Percentiles rank a stretch among this genome's conserved stretches.
These are phyloP conservation scores for Sugiyamaella floridensis DNA, from an alignment of 805 yeast genomes.

Conservation along the genomic window DNA sequence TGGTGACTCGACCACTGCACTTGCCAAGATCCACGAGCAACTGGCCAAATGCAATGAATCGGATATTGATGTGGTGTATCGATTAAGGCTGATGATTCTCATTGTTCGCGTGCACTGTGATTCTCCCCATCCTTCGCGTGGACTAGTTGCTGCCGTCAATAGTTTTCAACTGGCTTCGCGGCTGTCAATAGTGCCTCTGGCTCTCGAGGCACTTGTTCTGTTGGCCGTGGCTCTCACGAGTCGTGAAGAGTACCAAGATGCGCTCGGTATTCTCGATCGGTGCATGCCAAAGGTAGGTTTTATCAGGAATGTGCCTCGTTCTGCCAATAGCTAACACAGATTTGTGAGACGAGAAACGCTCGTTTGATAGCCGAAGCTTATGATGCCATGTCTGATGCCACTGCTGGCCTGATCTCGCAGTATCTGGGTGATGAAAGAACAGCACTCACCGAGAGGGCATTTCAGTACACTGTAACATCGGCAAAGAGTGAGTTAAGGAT, in stretches of 20 bases:
- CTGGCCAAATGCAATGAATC: constrained; percentile 39
- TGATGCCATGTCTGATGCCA: constrained; percentile 29
- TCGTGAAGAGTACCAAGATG: constrained; percentile 40
- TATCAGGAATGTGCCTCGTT: neutral
- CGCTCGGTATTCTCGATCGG: constrained; percentile 35
- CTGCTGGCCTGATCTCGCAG: constrained; percentile 16
- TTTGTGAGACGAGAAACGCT: constrained; percentile 36
- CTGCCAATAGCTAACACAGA: constrained; percentile 5
- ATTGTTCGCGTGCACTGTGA: constrained; percentile 38
- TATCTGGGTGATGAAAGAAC: neutral
- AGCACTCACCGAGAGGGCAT: constrained; percentile 2
- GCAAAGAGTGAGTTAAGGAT: constrained; percentile 7
- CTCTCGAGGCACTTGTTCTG: constrained; percentile 42
- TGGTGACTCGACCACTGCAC: constrained; percentile 10
- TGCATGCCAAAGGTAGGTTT: constrained; percentile 35
- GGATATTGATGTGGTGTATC: constrained; percentile 47
- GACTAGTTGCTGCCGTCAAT: constrained; percentile 43
- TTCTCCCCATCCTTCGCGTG: constrained; percentile 38
- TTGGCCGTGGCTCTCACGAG: constrained; percentile 41
- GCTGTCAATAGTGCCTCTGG: constrained; percentile 40
- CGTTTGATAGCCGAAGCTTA: constrained; percentile 37
- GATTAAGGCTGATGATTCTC: constrained; percentile 42
- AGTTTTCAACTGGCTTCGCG: constrained; percentile 43
- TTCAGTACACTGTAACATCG: constrained; percentile 4
- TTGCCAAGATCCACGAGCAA: constrained; percentile 37